Evolutionary conservation across 495 filamentous ascomycete genomes (phyloP), one percentile per base, ranked within the genome.

Genomic region (Neurospora pannonica): DNA sequence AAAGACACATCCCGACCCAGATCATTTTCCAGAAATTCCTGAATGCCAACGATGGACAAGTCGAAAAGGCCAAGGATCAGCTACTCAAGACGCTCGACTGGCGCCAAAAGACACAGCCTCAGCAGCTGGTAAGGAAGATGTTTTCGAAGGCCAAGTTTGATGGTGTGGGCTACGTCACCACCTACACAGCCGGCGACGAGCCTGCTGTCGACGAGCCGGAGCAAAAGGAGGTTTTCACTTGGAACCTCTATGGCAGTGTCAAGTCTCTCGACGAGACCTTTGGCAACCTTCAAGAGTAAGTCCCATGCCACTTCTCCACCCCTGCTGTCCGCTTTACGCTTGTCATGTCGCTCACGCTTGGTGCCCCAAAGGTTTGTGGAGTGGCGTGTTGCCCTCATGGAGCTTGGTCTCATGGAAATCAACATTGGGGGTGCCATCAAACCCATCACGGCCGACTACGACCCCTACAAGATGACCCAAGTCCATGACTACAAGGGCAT

Each of bases 1-100:
- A 77, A 1, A 83, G 78, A 6, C 87, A 92, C 77, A 84, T 94
- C 60, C 90, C 89, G 62, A 95, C 91, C n/a, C 89, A 89, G 77
- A 89, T 97, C 74, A 88, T 97, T 67, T 82, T 97, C 71, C 93
- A 97, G 79, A 97, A 97, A 84, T 97, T 94, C 83, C 88, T 97
- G 38, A 92, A 94, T 73, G 94, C 94, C 77, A 97, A 97, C 78
- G 88, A 90, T 70, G 91, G 92, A 60, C 90, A 95, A 76, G 78
- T 94, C 4, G 84, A 83, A 71, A 89, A 89, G 75, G 93, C 94
- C 3, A 88, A 89, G 76, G 87, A 89, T 38, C 94, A 97, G 83
- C 88, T 97, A 34, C 86, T 83, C 75, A 90, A 91, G 78, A 93
- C 94, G 2, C 84, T 97, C 15, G 86, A 91, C 70, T 97, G 93